Evolutionary conservation across 2,329 filamentous ascomycete species (phyloP).

Genomic region (Xylariaceae sp.): DNA sequence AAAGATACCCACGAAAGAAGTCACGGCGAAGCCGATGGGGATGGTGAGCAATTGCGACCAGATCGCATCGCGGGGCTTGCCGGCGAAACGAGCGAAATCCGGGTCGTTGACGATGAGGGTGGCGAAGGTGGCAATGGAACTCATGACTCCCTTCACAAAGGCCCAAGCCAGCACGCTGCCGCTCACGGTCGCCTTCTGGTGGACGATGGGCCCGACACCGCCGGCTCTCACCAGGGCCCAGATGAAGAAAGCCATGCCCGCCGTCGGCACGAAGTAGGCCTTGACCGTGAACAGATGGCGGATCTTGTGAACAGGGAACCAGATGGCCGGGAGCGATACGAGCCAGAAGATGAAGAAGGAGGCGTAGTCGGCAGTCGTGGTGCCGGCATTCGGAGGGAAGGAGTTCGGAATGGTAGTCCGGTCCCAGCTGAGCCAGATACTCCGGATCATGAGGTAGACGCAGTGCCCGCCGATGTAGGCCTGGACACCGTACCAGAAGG

Average conservation of each 20-base stretch:
- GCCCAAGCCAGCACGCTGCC: constrained; percentile 74
- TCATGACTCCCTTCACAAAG: constrained; percentile 82
- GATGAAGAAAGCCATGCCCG: constrained; percentile 80
- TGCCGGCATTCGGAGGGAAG: constrained; percentile 60
- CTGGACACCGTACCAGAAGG: constrained; percentile 84
- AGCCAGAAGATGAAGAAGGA: constrained; percentile 88
- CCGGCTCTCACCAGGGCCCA: constrained; percentile 80
- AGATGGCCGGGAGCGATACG: constrained; percentile 73
- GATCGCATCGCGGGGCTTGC: constrained; percentile 67
- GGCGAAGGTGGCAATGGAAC: constrained; percentile 83
- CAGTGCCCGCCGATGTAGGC: constrained; percentile 80
- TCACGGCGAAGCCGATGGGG: constrained; percentile 64
- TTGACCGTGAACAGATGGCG: constrained; percentile 90
- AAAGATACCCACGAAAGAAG: constrained; percentile 77
- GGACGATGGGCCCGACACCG: constrained; percentile 76
- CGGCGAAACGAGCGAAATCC: constrained; percentile 80
- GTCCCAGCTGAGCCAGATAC: constrained; percentile 71
- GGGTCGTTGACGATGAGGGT: constrained; percentile 78
- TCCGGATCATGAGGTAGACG: constrained; percentile 80
- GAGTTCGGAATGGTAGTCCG: constrained; percentile 57
- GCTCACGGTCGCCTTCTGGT: constrained; percentile 55
- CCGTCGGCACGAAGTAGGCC: constrained; percentile 73
- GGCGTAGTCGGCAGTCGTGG: constrained; percentile 67
- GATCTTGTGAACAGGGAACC: constrained; percentile 84
- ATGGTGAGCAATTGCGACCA: constrained; percentile 77